These are phyloP conservation scores for Cephalotrichum gorgonifer DNA, from an alignment of 2,329 filamentous ascomycete species.

Conservation along the genomic window DNA sequence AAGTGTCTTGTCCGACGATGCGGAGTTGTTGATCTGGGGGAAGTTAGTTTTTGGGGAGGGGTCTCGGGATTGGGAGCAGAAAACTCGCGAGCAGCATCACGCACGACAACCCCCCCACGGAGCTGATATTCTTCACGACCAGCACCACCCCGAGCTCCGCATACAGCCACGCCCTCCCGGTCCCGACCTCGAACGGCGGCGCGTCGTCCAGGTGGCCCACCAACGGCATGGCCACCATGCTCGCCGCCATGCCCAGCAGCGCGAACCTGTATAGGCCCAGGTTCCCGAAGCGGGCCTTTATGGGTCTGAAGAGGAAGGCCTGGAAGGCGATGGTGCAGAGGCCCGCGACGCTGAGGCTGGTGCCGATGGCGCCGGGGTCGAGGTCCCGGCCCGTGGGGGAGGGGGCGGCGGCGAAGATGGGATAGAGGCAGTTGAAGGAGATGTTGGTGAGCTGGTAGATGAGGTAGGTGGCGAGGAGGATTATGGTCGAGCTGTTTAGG, in stretches of 20 bases:
- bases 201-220: conserved; percentile 64
- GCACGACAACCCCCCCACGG: conserved; percentile 82
- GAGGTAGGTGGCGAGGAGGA: conserved; percentile 76
- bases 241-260: conserved; percentile 67
- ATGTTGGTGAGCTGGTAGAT: conserved; percentile 93
- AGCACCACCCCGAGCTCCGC: conserved; percentile 70
- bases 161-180: conserved; percentile 63
- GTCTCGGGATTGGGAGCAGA: not conserved
- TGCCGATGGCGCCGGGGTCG: conserved; percentile 68
- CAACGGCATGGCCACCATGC: conserved; percentile 83
- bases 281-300: conserved; percentile 75
- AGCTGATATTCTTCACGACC: conserved; percentile 80
- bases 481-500: conserved; percentile 69
- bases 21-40: conserved; percentile 78
- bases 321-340: conserved; percentile 84
- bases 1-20: conserved; percentile 73
- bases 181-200: conserved; percentile 45
- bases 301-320: conserved; percentile 67
- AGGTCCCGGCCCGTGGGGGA: conserved; percentile 69
- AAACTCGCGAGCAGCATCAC: conserved; percentile 69
- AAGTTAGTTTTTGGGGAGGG: conserved; percentile 4
- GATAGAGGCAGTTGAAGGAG: conserved; percentile 89
- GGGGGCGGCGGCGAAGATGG: conserved; percentile 73
- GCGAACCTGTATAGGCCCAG: conserved; percentile 72
- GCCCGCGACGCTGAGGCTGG: conserved; percentile 77